Conservation (phyloP, 768 basidiomycete species). For the Rhodotorula toruloides region DNA sequence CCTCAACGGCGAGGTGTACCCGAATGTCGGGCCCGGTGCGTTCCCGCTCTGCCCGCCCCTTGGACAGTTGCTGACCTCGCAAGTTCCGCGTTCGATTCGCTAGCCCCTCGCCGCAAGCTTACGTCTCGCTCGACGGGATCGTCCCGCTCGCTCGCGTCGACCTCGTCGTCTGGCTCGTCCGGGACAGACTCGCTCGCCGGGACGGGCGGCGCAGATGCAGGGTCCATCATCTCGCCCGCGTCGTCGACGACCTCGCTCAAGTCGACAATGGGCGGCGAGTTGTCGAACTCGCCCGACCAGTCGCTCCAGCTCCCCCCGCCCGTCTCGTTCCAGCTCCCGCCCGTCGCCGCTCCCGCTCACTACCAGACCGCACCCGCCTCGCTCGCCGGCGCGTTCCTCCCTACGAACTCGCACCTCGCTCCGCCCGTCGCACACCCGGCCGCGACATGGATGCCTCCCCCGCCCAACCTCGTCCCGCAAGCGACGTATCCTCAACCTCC, state of each 20-base stretch:
- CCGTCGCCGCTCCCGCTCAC: too few species aligned
- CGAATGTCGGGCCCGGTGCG: constrained; percentile 21
- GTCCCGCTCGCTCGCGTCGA: background rate
- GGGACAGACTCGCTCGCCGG: constrained; percentile 5
- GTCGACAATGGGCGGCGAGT: background rate
- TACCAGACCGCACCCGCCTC: too few species aligned
- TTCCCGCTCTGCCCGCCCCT: background rate
- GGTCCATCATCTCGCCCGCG: constrained; percentile 18
- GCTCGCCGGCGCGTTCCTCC: too few species aligned
- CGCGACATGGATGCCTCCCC: background rate
- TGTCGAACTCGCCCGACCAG: background rate
- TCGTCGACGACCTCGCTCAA: constrained; percentile 15
- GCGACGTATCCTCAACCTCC: constrained; percentile 2
- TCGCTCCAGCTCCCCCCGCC: constrained; percentile 11
- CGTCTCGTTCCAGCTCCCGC: background rate
- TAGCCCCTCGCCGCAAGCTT: constrained; percentile 21
- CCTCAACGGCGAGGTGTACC: constrained; percentile 14
- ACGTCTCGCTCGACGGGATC: constrained; percentile 6
- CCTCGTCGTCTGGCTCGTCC: constrained; percentile 18
- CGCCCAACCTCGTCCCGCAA: background rate
- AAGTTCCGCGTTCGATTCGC: background rate
- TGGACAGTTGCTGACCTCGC: background rate
- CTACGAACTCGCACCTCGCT: background rate
- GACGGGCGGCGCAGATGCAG: too few species aligned
- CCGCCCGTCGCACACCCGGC: background rate